Evolutionary conservation across 306 rosid genomes (phyloP).

Genomic region (Quercus rubra): DNA sequence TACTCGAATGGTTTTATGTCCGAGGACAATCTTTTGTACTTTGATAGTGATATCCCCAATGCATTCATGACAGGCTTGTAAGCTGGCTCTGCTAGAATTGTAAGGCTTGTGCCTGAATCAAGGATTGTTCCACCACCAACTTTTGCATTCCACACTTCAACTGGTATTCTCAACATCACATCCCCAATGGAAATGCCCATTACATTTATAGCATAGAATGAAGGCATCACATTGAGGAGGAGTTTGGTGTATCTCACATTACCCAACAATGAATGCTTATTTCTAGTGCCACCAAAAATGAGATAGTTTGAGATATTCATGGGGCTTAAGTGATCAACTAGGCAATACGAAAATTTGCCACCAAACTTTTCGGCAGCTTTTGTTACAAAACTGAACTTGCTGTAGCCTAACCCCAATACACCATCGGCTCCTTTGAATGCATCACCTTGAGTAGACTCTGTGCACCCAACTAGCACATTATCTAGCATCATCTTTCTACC

Average conservation of each 20-base stretch:
- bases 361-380: conserved; percentile 36
- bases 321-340: conserved; percentile 66
- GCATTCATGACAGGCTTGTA: conserved; percentile 33
- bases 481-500: conserved; percentile 36
- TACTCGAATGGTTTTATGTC: conserved; percentile 23
- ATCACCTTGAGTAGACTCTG: conserved; percentile 25
- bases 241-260: conserved; percentile 40
- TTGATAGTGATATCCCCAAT: conserved; percentile 14
- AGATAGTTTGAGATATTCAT: conserved; percentile 43
- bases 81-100: conserved; percentile 32
- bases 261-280: background rate
- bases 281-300: conserved; percentile 33
- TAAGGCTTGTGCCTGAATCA: conserved; percentile 71
- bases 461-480: conserved; percentile 63
- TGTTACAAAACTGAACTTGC: conserved; percentile 38
- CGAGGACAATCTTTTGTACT: background rate
- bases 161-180: conserved; percentile 43
- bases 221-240: background rate
- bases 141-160: conserved; percentile 37
- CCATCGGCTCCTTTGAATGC: conserved; percentile 48
- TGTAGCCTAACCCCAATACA: conserved; percentile 56
- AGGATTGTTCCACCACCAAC: conserved; percentile 54
- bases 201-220: conserved; percentile 48
- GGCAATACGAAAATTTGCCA: conserved; percentile 73
- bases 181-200: conserved; percentile 46